A percentile compares a stretch with the other conserved stretches of the same genome.
These are phyloP conservation scores for Porpolomopsis calyptriformis DNA, from an alignment of 768 basidiomycete species.

Conservation along the genomic window DNA sequence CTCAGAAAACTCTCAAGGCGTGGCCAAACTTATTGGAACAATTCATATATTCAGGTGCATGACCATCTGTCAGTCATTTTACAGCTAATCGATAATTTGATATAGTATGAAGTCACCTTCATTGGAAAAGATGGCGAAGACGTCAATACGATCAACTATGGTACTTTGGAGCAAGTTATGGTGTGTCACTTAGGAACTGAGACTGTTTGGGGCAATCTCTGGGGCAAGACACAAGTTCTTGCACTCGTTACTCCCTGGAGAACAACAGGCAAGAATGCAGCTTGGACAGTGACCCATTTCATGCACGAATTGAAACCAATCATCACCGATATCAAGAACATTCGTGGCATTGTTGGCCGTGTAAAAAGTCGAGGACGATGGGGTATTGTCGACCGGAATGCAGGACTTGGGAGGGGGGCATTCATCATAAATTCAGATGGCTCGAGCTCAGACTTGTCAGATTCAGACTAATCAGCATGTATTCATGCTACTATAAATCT, in stretches of 20 bases:
- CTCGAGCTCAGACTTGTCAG: no score
- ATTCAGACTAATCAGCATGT: no score
- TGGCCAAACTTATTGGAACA: not conserved
- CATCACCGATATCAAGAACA: not conserved
- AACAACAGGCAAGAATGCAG: constrained; percentile 10
- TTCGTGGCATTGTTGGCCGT: not conserved
- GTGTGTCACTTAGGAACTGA: constrained; percentile 5
- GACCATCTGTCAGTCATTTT: no score
- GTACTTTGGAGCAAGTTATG: not conserved
- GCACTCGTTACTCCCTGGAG: constrained; percentile 9
- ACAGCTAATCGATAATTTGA: no score
- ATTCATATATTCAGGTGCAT: constrained; percentile 5
- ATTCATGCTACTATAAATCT: no score
- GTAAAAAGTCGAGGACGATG: not conserved
- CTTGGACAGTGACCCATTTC: not conserved
- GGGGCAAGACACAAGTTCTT: constrained; percentile 2
- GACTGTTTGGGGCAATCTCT: constrained; percentile 2
- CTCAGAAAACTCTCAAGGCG: not conserved
- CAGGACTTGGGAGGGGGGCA: no score
- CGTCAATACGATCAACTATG: not conserved
- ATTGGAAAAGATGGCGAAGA: not conserved
- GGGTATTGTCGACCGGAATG: constrained; percentile 3
- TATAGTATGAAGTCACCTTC: not conserved
- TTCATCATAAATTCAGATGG: no score
- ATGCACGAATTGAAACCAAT: not conserved